Conservation (phyloP, 305 asterid species). For the Fraxinus nigra region DNA sequence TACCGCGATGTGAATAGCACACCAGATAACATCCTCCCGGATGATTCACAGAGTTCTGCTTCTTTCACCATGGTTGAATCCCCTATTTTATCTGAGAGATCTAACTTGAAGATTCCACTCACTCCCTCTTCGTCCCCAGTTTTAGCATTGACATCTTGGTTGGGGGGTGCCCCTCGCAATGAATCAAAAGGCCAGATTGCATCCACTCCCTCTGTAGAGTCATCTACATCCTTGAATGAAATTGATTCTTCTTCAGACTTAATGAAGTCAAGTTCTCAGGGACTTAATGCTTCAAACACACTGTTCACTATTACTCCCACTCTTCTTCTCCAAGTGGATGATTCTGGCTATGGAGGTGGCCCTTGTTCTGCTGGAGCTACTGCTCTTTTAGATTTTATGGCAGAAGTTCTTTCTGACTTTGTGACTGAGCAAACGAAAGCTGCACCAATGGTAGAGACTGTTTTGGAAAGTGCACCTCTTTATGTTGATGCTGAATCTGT, state of each 20-base stretch:
- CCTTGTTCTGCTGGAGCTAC: conserved; percentile 98
- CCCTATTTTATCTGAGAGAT: conserved; percentile 71
- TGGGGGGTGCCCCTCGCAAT: conserved; percentile 45
- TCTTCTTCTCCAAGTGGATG: conserved; percentile 90
- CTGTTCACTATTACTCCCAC: conserved; percentile 52
- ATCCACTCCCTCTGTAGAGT: conserved; percentile 60
- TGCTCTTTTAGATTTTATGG: conserved; percentile 87
- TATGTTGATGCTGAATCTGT: conserved; percentile 84
- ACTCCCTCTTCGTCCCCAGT: conserved; percentile 73
- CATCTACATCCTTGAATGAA: conserved; percentile 54
- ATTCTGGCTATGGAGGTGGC: conserved; percentile 97
- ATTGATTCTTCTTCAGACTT: conserved; percentile 50
- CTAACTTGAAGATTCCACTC: conserved; percentile 48
- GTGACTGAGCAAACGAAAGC: conserved; percentile 86
- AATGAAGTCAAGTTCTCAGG: conserved; percentile 47
- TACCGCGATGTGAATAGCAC: conserved; percentile 49
- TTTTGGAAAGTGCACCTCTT: conserved; percentile 82
- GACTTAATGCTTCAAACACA: conserved; percentile 33
- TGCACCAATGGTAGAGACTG: conserved; percentile 57
- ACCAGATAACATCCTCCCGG: conserved; percentile 43
- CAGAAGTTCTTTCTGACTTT: conserved; percentile 89
- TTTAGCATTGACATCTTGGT: conserved; percentile 81
- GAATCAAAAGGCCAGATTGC: conserved; percentile 56
- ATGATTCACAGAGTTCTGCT: conserved; percentile 58
- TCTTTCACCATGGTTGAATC: conserved; percentile 53